phyloP scores from a whole-genome alignment of 495 filamentous ascomycete species.

The Jackrogersella multiformis region DNA sequence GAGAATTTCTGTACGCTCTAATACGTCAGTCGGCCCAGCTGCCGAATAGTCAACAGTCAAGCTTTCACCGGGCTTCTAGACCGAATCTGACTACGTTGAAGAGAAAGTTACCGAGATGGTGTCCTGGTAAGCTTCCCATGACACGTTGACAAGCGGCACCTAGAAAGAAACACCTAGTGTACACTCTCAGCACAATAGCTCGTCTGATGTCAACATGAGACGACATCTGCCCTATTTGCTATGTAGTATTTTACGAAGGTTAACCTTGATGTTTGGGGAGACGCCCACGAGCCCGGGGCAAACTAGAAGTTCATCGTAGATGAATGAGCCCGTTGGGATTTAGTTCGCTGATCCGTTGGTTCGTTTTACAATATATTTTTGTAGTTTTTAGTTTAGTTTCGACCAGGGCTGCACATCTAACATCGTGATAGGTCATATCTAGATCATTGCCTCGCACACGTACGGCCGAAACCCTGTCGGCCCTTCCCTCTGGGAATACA shows the following conservation, averaged over 20 bases:
- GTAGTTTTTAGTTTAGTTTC: too few relatives aligned
- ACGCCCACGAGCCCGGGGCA: slow-evolving; percentile 13
- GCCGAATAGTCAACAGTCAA: slow-evolving; percentile 2
- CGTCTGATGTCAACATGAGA: slow-evolving; percentile 38
- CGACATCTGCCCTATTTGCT: slow-evolving; percentile 18
- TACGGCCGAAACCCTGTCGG: slow-evolving; percentile 45
- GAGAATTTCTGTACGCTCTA: background rate
- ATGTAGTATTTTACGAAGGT: background rate
- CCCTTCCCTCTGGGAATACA: slow-evolving; percentile 36
- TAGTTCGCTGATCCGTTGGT: slow-evolving; percentile 5
- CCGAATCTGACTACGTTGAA: slow-evolving; percentile 11
- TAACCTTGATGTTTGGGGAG: slow-evolving; percentile 24
- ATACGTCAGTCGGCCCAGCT: slow-evolving; percentile 8
- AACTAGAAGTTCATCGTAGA: background rate
- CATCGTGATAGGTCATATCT: slow-evolving; percentile 32
- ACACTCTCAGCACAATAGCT: slow-evolving; percentile 17
- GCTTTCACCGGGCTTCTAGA: slow-evolving; percentile 21
- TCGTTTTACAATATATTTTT: slow-evolving; percentile 7
- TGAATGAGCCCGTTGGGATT: background rate
- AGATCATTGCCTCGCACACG: slow-evolving; percentile 32
- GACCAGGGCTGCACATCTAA: slow-evolving; percentile 15
- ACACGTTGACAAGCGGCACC: slow-evolving; percentile 28
- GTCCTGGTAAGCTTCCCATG: slow-evolving; percentile 11
- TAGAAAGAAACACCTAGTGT: slow-evolving; percentile 29
- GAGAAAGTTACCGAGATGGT: slow-evolving; percentile 1